Evolutionary conservation across 306 rosid genomes (phyloP).

Genomic region (Crataegus laevigata): DNA sequence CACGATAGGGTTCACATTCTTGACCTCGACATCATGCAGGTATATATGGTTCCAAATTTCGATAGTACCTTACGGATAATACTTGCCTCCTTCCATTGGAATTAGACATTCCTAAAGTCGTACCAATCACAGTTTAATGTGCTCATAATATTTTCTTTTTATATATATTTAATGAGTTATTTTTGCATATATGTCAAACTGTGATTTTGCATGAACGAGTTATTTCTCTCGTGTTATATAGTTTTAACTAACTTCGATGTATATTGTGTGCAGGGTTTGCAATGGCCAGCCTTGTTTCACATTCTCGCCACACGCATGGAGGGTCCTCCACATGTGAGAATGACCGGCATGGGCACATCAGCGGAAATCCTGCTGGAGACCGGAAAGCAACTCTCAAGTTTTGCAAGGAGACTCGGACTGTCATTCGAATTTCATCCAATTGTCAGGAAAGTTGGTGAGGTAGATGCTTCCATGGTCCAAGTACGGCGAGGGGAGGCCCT

Average conservation of each 20-base stretch:
- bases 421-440: slow-evolving; percentile 59
- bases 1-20: slow-evolving; percentile 49
- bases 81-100: not conserved
- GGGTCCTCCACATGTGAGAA: slow-evolving; percentile 49
- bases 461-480: slow-evolving; percentile 42
- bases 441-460: slow-evolving; percentile 40
- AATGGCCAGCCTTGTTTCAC: slow-evolving; percentile 89
- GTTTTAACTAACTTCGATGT: not conserved
- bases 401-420: slow-evolving; percentile 60
- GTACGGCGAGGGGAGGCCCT: slow-evolving; percentile 41
- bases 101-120: not conserved
- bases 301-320: slow-evolving; percentile 59
- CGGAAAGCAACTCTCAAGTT: slow-evolving; percentile 51
- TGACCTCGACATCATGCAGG: slow-evolving; percentile 83
- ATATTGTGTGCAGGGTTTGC: slow-evolving; percentile 38
- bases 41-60: not conserved
- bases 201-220: not conserved
- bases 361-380: slow-evolving; percentile 60
- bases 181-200: no score
- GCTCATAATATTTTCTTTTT: no score
- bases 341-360: slow-evolving; percentile 67
- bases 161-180: not conserved
- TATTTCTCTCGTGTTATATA: not conserved
- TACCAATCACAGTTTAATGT: no score
- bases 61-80: not conserved